Evolutionary conservation across 139 green algal species (phyloP).

Genomic region (Chlamydomonas incerta): DNA sequence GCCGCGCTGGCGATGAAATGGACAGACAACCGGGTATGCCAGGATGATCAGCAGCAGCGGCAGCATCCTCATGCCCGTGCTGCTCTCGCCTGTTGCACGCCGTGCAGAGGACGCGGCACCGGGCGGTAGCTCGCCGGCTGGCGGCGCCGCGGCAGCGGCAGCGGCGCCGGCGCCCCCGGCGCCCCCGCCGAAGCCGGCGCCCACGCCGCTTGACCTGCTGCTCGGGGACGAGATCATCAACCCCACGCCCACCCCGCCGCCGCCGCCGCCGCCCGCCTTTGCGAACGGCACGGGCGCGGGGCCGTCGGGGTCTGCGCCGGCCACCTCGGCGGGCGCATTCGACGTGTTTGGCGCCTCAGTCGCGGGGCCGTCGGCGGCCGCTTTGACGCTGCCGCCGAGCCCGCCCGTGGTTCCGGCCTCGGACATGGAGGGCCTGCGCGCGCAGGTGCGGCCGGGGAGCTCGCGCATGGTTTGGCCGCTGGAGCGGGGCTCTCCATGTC

Average conservation of each 20-base stretch:
- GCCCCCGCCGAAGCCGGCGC: background rate
- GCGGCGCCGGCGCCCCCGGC: background rate
- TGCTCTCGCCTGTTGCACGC: too few relatives aligned
- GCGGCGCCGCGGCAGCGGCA: background rate
- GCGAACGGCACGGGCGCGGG: background rate
- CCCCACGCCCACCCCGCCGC: background rate
- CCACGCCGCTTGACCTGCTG: slow-evolving; percentile 16
- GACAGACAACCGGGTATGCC: too few relatives aligned
- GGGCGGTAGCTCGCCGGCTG: background rate
- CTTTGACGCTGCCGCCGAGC: background rate
- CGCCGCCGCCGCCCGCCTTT: background rate
- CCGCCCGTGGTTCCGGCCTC: background rate
- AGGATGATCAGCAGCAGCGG: too few relatives aligned
- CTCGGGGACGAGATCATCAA: slow-evolving; percentile 22
- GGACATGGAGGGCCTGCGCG: slow-evolving; percentile 22
- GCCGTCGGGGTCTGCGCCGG: background rate
- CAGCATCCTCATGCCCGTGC: too few relatives aligned
- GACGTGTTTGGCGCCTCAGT: background rate
- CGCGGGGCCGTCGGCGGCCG: background rate
- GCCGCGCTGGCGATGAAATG: too few relatives aligned
- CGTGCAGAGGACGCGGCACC: too few relatives aligned
- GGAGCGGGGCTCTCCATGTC: too few relatives aligned
- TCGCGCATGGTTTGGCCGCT: too few relatives aligned
- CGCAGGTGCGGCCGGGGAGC: background rate
- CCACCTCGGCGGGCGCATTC: background rate